Conservation (phyloP, 2,329 filamentous ascomycete species). For the Xylariaceae sp. region DNA sequence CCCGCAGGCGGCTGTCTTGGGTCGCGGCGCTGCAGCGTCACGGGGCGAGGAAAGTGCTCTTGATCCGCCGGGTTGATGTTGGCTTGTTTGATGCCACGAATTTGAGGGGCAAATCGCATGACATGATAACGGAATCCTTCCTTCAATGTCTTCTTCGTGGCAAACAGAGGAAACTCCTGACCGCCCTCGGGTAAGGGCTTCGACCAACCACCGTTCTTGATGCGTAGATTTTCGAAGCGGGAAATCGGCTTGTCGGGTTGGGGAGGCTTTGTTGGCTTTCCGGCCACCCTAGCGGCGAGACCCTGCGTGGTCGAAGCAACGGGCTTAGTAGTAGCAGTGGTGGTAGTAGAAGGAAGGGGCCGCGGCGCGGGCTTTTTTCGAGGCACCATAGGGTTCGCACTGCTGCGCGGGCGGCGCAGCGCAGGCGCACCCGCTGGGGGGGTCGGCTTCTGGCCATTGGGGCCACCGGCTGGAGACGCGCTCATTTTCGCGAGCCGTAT, state of each 20-base stretch:
- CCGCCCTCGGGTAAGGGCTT: slow-evolving; percentile 41
- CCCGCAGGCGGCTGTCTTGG: slow-evolving; percentile 65
- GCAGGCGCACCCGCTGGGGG: slow-evolving; percentile 41
- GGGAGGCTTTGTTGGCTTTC: slow-evolving; percentile 21
- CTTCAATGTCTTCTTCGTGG: slow-evolving; percentile 74
- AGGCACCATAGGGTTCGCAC: slow-evolving; percentile 58
- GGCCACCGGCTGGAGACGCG: slow-evolving; percentile 40
- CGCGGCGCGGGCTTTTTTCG: slow-evolving; percentile 47
- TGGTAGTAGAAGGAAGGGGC: slow-evolving; percentile 27
- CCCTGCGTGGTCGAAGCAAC: slow-evolving; percentile 26
- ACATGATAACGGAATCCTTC: slow-evolving; percentile 82
- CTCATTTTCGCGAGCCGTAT: slow-evolving; percentile 32
- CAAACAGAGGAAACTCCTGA: slow-evolving; percentile 62
- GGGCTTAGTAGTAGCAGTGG: slow-evolving; percentile 19
- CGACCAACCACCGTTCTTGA: slow-evolving; percentile 54
- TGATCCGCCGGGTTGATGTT: slow-evolving; percentile 62
- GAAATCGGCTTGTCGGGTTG: slow-evolving; percentile 24
- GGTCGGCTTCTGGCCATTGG: slow-evolving; percentile 42
- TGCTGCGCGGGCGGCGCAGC: slow-evolving; percentile 41
- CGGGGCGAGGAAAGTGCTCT: slow-evolving; percentile 77
- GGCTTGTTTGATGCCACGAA: slow-evolving; percentile 47
- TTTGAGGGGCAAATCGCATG: slow-evolving; percentile 63
- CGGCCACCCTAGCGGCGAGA: slow-evolving; percentile 22
- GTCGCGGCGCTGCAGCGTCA: slow-evolving; percentile 84
- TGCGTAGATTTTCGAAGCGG: slow-evolving; percentile 40